phyloP scores from a whole-genome alignment of 2,329 filamentous ascomycete species.

The Apiospora rasikravindrae region DNA sequence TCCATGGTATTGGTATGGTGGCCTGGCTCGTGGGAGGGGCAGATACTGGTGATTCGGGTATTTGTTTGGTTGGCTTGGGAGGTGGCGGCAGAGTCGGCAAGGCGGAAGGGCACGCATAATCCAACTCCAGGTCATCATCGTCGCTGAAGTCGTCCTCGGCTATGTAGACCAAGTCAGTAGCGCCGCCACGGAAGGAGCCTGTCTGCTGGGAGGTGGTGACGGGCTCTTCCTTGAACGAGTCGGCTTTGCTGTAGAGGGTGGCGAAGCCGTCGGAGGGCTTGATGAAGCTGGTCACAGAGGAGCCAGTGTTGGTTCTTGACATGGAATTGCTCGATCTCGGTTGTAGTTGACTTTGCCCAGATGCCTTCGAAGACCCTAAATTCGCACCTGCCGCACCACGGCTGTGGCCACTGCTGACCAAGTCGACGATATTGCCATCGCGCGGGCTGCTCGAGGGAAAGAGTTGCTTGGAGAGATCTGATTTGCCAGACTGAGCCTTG shows the following conservation, averaged over 20 bases:
- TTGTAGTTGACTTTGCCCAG: slow-evolving; percentile 38
- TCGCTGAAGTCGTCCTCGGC: slow-evolving; percentile 87
- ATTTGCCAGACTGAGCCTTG: slow-evolving; percentile 31
- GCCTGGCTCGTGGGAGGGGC: slow-evolving; percentile 31
- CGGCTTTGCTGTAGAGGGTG: slow-evolving; percentile 50
- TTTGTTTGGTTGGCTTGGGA: slow-evolving; percentile 34
- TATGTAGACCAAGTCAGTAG: slow-evolving; percentile 59
- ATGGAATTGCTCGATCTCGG: slow-evolving; percentile 42
- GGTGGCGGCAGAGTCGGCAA: slow-evolving; percentile 44
- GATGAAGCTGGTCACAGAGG: slow-evolving; percentile 25
- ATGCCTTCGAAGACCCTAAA: slow-evolving; percentile 48
- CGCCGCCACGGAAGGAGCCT: slow-evolving; percentile 31
- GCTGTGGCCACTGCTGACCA: slow-evolving; percentile 51
- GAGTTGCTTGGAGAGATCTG: slow-evolving; percentile 53
- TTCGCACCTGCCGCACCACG: slow-evolving; percentile 41
- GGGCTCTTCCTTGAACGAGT: slow-evolving; percentile 54
- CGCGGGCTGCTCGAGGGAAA: slow-evolving; percentile 61
- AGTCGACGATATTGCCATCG: slow-evolving; percentile 56
- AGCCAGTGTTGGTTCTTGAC: slow-evolving; percentile 26
- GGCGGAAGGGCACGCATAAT: slow-evolving; percentile 65
- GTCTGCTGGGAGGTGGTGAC: slow-evolving; percentile 25
- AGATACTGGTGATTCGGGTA: slow-evolving; percentile 31
- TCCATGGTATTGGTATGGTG: slow-evolving; percentile 67
- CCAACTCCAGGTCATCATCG: slow-evolving; percentile 75
- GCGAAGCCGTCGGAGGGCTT: slow-evolving; percentile 40